A percentile compares a stretch with the other conserved stretches of the same genome.
Conservation (phyloP, 805 yeast species). For the Saccharomycopsis malanga region DNA sequence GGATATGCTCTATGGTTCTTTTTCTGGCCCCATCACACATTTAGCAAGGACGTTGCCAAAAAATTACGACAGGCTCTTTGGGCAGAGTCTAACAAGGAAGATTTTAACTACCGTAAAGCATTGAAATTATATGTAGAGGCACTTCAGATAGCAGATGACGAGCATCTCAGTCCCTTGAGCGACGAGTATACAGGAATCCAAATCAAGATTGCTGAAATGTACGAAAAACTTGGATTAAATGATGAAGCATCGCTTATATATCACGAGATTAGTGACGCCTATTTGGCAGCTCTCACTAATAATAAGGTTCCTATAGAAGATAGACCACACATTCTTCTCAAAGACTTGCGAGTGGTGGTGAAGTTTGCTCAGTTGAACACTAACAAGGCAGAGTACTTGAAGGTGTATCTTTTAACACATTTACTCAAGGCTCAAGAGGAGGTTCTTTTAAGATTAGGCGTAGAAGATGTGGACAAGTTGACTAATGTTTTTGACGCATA, state of each 20-base stretch:
- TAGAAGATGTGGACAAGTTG: conserved; percentile 5
- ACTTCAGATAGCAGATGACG: conserved; percentile 48
- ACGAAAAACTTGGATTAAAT: conserved; percentile 54
- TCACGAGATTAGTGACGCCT: conserved; percentile 55
- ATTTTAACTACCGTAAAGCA: conserved; percentile 52
- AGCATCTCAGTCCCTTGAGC: conserved; percentile 45
- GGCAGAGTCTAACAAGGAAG: conserved; percentile 71
- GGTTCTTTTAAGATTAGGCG: conserved; percentile 38
- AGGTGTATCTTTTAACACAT: conserved; percentile 56
- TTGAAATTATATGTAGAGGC: conserved; percentile 70
- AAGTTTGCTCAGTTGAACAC: conserved; percentile 56
- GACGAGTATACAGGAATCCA: conserved; percentile 91
- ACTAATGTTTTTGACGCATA: not conserved
- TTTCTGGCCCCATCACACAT: conserved; percentile 63
- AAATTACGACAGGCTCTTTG: conserved; percentile 67
- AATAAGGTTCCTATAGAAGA: conserved; percentile 30
- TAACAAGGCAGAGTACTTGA: conserved; percentile 41
- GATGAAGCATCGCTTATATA: conserved; percentile 64
- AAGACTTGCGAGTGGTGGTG: conserved; percentile 62
- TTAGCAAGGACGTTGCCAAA: conserved; percentile 63
- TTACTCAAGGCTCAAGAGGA: conserved; percentile 61
- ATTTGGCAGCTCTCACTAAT: conserved; percentile 44
- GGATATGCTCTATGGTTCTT: conserved; percentile 24
- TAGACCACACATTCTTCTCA: conserved; percentile 57
- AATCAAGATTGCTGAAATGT: conserved; percentile 81